Conservation (phyloP, 805 yeast species). For the Starmerella lactis-condensi region DNA sequence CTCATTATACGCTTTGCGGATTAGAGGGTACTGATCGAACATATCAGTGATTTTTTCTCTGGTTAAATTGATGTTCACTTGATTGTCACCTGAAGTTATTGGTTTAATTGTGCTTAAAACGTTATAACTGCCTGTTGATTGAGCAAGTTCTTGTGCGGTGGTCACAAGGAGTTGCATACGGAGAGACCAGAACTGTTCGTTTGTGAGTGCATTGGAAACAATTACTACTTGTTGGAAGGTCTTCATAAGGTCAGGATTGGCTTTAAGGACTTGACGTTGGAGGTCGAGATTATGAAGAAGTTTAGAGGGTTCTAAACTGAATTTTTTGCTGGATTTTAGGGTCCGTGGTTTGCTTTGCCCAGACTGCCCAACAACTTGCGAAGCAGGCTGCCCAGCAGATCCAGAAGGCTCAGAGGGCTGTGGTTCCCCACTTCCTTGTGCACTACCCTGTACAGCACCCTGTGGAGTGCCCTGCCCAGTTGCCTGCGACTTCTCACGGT, state of each 20-base stretch:
- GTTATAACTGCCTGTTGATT: conserved; percentile 81
- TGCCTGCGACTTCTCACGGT: conserved; percentile 35
- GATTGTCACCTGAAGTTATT: conserved; percentile 79
- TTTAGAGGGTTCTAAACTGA: conserved; percentile 35
- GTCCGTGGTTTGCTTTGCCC: neutral
- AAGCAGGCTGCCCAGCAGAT: neutral
- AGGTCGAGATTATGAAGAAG: conserved; percentile 53
- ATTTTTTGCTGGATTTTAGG: conserved; percentile 1
- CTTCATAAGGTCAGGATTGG: conserved; percentile 48
- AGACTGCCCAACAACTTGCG: neutral
- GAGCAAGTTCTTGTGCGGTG: conserved; percentile 66
- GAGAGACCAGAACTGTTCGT: conserved; percentile 74
- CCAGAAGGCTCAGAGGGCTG: neutral
- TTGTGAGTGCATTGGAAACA: conserved; percentile 45
- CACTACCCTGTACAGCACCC: neutral
- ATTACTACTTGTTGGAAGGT: conserved; percentile 80
- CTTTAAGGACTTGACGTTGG: conserved; percentile 59
- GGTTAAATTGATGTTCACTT: conserved; percentile 81
- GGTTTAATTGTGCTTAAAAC: conserved; percentile 87
- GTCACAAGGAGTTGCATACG: conserved; percentile 65
- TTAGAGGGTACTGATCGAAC: conserved; percentile 82
- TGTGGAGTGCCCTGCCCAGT: conserved; percentile 2
- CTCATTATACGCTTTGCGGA: conserved; percentile 72
- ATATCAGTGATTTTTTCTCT: conserved; percentile 78
- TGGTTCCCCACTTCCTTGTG: neutral